A percentile compares a stretch with the other conserved stretches of the same genome.
These are phyloP conservation scores for Fusarium sulawesiense DNA, from an alignment of 2,329 filamentous ascomycete species.

Conservation along the genomic window DNA sequence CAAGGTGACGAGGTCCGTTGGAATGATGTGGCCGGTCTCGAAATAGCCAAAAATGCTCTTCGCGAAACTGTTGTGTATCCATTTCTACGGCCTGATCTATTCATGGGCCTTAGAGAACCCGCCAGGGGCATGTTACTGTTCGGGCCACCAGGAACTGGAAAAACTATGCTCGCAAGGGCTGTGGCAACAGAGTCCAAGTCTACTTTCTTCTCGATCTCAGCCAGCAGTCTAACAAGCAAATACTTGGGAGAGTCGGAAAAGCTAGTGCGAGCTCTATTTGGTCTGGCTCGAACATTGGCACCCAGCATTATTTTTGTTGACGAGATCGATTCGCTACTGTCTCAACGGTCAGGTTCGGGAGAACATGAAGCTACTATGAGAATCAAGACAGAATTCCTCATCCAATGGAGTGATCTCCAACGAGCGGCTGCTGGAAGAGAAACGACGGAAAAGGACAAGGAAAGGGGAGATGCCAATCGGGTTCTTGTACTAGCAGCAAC, in stretches of 20 bases:
- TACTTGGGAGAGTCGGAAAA: conserved; percentile 98
- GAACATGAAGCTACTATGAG: conserved; percentile 94
- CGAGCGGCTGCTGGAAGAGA: conserved; percentile 90
- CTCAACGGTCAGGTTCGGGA: conserved; percentile 81
- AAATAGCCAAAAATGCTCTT: conserved; percentile 88
- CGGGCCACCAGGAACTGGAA: conserved; percentile 96
- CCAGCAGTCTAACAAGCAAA: conserved; percentile 93
- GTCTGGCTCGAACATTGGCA: conserved; percentile 86
- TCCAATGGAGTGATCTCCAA: conserved; percentile 96
- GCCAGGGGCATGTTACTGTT: conserved; percentile 96
- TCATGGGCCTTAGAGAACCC: conserved; percentile 94
- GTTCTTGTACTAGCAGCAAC: conserved; percentile 95
- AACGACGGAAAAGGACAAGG: conserved; percentile 71
- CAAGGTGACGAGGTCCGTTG: conserved; percentile 95
- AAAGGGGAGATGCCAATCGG: conserved; percentile 82
- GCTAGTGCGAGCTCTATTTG: conserved; percentile 90
- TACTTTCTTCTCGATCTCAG: conserved; percentile 97
- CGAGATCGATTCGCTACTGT: conserved; percentile 94
- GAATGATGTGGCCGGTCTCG: conserved; percentile 91
- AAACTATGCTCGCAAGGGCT: conserved; percentile 93
- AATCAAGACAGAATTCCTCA: conserved; percentile 97
- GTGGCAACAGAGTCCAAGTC: conserved; percentile 95
- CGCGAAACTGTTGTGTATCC: conserved; percentile 98
- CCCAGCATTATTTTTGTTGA: conserved; percentile 99
- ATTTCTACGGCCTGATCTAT: conserved; percentile 92